A percentile compares a stretch with the other conserved stretches of the same genome.
Evolutionary conservation across 345 rosid genomes (phyloP).

Genomic region (Citrus australasica): DNA sequence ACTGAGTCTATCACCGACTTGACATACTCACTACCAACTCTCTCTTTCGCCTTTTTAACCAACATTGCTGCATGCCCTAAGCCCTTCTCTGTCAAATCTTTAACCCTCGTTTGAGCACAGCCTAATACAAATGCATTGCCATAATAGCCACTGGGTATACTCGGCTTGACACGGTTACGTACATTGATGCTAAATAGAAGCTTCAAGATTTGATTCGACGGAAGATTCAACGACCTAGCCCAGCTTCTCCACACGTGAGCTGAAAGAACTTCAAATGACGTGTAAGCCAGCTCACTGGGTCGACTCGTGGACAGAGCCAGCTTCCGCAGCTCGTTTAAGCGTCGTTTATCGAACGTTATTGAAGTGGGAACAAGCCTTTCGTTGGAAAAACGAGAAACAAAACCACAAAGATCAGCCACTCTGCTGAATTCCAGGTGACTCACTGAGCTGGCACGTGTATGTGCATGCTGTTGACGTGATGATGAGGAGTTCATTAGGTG

Average conservation of each 20-base stretch:
- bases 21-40: slow-evolving; percentile 53
- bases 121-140: slow-evolving; percentile 87
- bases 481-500: slow-evolving; percentile 45
- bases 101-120: slow-evolving; percentile 56
- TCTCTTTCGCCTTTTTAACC: slow-evolving; percentile 64
- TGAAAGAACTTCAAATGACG: slow-evolving; percentile 73
- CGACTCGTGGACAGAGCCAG: slow-evolving; percentile 34
- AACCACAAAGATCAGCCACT: slow-evolving; percentile 64
- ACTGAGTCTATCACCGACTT: slow-evolving; percentile 56
- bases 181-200: slow-evolving; percentile 72
- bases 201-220: slow-evolving; percentile 58
- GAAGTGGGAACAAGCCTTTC: slow-evolving; percentile 69
- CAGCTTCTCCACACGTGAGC: slow-evolving; percentile 92
- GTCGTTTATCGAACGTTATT: slow-evolving; percentile 33
- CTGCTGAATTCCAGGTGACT: slow-evolving; percentile 54
- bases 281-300: slow-evolving; percentile 31
- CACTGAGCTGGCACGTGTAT: slow-evolving; percentile 13
- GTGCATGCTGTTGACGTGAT: not conserved
- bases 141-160: slow-evolving; percentile 67
- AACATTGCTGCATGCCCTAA: slow-evolving; percentile 52
- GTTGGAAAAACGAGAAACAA: slow-evolving; percentile 46
- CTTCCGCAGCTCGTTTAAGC: slow-evolving; percentile 49
- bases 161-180: slow-evolving; percentile 66
- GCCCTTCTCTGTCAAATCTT: slow-evolving; percentile 57
- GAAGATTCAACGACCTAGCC: slow-evolving; percentile 65